Evolutionary conservation across 331 rosid species (phyloP).

Genomic region (Malus hybrid): DNA sequence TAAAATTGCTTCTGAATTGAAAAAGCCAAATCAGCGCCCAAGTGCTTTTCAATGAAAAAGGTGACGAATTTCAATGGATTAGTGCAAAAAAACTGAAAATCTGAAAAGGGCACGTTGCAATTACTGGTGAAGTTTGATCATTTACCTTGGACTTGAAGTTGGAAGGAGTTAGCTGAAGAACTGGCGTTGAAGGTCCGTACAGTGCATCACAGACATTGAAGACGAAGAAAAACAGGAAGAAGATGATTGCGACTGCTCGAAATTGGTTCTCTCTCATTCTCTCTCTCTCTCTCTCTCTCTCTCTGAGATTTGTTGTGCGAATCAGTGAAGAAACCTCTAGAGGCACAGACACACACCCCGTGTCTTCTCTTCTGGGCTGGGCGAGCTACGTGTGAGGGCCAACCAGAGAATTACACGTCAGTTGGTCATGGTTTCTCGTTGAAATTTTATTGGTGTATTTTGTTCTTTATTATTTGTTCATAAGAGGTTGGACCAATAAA

Average conservation of each 20-base stretch:
- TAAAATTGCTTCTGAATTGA: background rate
- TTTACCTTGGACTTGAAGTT: constrained; percentile 94
- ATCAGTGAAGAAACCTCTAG: constrained; percentile 19
- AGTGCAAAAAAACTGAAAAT: background rate
- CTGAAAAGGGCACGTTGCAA: background rate
- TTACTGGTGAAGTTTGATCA: background rate
- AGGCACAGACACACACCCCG: constrained; percentile 10
- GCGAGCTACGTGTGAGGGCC: constrained; percentile 34
- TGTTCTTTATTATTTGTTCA: background rate
- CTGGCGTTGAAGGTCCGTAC: constrained; percentile 87
- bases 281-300: constrained; percentile 8
- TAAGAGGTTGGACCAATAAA: background rate
- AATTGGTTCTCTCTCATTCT: constrained; percentile 41
- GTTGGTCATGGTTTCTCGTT: background rate
- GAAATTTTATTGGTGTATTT: background rate
- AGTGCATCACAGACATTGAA: constrained; percentile 53
- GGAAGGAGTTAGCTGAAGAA: constrained; percentile 80
- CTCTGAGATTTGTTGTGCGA: constrained; percentile 2
- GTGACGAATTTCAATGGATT: background rate
- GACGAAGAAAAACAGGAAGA: constrained; percentile 22
- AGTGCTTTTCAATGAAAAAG: background rate
- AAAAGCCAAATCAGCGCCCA: background rate
- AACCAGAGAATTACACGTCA: constrained; percentile 31
- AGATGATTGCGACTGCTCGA: constrained; percentile 12
- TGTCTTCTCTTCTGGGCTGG: background rate